Percentiles rank a stretch among this genome's conserved stretches.
These are phyloP conservation scores for Cicer cuneatum DNA, from an alignment of 306 rosid genomes.

Conservation along the genomic window DNA sequence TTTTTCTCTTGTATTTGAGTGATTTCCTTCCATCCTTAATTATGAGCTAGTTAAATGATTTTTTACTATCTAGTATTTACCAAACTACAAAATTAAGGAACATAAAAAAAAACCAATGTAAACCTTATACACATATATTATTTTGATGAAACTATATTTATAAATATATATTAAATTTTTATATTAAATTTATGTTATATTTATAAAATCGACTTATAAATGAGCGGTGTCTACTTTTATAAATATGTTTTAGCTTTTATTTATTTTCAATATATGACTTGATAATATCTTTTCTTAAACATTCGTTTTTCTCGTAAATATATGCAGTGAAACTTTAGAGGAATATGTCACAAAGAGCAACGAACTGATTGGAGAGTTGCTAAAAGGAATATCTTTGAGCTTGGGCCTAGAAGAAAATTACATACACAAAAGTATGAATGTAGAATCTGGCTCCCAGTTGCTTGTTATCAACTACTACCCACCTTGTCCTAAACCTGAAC, in stretches of 20 bases:
- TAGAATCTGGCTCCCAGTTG: slow-evolving; percentile 45
- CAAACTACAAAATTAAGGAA: too few species aligned
- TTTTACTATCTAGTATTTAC: background rate
- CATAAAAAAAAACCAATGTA: too few species aligned
- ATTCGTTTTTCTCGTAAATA: background rate
- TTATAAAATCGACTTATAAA: too few species aligned
- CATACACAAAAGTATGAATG: slow-evolving; percentile 43
- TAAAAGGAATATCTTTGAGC: slow-evolving; percentile 60
- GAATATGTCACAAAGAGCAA: slow-evolving; percentile 46
- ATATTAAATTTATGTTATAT: too few species aligned
- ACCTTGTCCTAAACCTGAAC: slow-evolving; percentile 65
- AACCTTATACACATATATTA: too few species aligned
- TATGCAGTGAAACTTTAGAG: slow-evolving; percentile 48
- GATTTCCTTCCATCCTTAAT: background rate
- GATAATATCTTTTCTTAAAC: background rate
- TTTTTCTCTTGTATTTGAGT: too few species aligned
- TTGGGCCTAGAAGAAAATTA: slow-evolving; percentile 50
- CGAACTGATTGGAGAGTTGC: slow-evolving; percentile 49
- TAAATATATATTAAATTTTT: too few species aligned
- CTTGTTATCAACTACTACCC: slow-evolving; percentile 60
- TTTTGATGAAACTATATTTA: too few species aligned
- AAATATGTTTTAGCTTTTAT: too few species aligned
- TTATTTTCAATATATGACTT: too few species aligned
- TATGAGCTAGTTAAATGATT: too few species aligned
- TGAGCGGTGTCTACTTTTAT: too few species aligned